These are phyloP conservation scores for Scenedesmus sp. DNA, from an alignment of 163 green algal species.

Conservation along the genomic window DNA sequence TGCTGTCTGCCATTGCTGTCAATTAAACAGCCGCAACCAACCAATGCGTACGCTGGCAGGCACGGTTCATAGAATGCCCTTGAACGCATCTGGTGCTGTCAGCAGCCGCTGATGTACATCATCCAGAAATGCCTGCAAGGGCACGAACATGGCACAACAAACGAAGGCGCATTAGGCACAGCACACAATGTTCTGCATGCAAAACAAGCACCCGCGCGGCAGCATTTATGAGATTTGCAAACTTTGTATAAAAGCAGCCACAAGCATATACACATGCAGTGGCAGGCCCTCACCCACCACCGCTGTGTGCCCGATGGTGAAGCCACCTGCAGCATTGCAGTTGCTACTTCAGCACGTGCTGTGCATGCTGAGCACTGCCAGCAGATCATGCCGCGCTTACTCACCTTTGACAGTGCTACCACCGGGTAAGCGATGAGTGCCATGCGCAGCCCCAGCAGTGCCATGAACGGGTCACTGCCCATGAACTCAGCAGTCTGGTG, in stretches of 20 bases:
- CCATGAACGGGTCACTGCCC: slow-evolving; percentile 50
- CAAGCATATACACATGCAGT: neutral
- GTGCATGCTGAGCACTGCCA: neutral
- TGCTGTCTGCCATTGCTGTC: neutral
- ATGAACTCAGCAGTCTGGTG: slow-evolving; percentile 52
- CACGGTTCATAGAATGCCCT: slow-evolving; percentile 28
- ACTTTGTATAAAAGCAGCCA: neutral
- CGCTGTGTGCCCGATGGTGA: too few relatives aligned
- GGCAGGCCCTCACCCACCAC: neutral
- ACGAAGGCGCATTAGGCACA: neutral
- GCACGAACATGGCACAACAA: neutral
- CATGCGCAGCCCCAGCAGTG: slow-evolving; percentile 41
- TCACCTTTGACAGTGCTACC: slow-evolving; percentile 43
- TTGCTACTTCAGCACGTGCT: neutral
- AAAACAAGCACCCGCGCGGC: too few relatives aligned
- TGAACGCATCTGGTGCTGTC: slow-evolving; percentile 40
- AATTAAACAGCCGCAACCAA: neutral
- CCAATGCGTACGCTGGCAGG: neutral
- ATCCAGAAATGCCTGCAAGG: slow-evolving; percentile 35
- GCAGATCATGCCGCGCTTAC: too few relatives aligned
- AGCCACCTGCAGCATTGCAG: neutral
- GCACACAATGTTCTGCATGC: neutral
- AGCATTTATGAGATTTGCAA: too few relatives aligned
- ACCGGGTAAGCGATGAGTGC: slow-evolving; percentile 46
- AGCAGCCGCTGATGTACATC: slow-evolving; percentile 41